Base-by-base conservation (phyloP, 2,329 filamentous ascomycete species). In the Massarina eburnea region DNA sequence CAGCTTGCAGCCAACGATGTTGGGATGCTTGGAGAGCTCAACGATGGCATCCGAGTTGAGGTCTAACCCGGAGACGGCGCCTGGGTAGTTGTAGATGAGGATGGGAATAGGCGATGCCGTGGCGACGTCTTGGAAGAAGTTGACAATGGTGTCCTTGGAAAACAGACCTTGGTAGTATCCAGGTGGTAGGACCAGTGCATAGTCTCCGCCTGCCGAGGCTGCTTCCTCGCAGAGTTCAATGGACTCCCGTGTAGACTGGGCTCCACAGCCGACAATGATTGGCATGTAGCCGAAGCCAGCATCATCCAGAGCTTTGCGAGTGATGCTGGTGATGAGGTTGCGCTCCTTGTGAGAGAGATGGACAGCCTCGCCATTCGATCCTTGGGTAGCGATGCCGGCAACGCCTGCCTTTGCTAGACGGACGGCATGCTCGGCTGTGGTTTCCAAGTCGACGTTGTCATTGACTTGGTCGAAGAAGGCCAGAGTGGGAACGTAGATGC, bases 281-380 rank as follows among this genome's bases (percentile, higher is more conserved):
- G 87, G 86, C 71, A 90, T 76, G 53, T 80, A 72, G 1, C 75
- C 63, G 69, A 81, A 89, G 2, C 86, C 86, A 24, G 82, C 80
- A 9, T 78, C 76, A 63, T 89, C 80, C 35, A 91, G 76, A 12
- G 86, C 86, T 50, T 80, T 77, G 32, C 88, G 83, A 1, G 87
- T 91, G 26, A 84, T 82, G 40, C 74, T 73, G 6, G 86, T 91
- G 58, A 92, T 82, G 41, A 81, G 73, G 38, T 80, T 79, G 48
- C 88, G 82, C 72, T 92, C 88, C 19, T 79, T 74, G 58, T 85
- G 84, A 34, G 84, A 83, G 26, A 92, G 78, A 62, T 91, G 88
- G 10, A 91, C 87, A 7, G 89, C 88, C 74, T 94, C 89, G 59
- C 88, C 88, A 63, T 92, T 92, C 63, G 85, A 89, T 37, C 88